phyloP scores from a whole-genome alignment of 1,139 yeast genomes.

The Martiniozyma asiatica region DNA sequence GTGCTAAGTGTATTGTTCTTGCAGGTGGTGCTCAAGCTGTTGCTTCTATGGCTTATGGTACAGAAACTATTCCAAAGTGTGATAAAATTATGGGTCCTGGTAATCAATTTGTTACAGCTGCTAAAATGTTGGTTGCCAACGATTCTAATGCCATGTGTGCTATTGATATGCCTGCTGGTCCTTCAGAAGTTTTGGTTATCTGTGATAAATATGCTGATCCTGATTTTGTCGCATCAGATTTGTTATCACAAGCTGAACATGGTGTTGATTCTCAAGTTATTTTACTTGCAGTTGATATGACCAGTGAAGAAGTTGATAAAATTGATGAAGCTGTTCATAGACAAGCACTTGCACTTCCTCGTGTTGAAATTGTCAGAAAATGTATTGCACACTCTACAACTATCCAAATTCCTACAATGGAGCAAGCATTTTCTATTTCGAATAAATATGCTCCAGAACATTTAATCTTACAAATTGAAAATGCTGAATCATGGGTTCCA shows the following conservation, averaged over 20 bases:
- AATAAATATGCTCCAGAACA: slow-evolving; percentile 96
- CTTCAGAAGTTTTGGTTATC: slow-evolving; percentile 89
- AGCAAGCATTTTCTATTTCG: slow-evolving; percentile 72
- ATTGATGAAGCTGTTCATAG: slow-evolving; percentile 71
- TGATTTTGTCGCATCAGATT: slow-evolving; percentile 90
- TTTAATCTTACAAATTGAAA: slow-evolving; percentile 74
- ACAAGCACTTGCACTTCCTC: slow-evolving; percentile 81
- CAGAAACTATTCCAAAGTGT: slow-evolving; percentile 81
- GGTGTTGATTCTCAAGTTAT: slow-evolving; percentile 97
- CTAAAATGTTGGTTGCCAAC: slow-evolving; percentile 93
- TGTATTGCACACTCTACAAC: slow-evolving; percentile 88
- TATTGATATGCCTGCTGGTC: slow-evolving; percentile 99
- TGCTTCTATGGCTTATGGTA: slow-evolving; percentile 98
- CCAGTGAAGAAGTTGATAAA: slow-evolving; percentile 43
- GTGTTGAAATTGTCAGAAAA: slow-evolving; percentile 85
- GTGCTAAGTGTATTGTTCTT: slow-evolving; percentile 77
- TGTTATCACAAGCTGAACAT: slow-evolving; percentile 96
- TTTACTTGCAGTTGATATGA: slow-evolving; percentile 68
- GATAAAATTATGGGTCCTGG: slow-evolving; percentile 98
- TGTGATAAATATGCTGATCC: slow-evolving; percentile 85
- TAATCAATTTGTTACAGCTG: slow-evolving; percentile 97
- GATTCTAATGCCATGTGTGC: slow-evolving; percentile 92
- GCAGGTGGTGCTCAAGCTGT: slow-evolving; percentile 99
- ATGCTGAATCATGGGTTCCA: slow-evolving; percentile 62
- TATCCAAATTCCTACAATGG: slow-evolving; percentile 50